phyloP scores from a whole-genome alignment of 2,329 filamentous ascomycete species.

The Ceratocystis cacaofunesta region DNA sequence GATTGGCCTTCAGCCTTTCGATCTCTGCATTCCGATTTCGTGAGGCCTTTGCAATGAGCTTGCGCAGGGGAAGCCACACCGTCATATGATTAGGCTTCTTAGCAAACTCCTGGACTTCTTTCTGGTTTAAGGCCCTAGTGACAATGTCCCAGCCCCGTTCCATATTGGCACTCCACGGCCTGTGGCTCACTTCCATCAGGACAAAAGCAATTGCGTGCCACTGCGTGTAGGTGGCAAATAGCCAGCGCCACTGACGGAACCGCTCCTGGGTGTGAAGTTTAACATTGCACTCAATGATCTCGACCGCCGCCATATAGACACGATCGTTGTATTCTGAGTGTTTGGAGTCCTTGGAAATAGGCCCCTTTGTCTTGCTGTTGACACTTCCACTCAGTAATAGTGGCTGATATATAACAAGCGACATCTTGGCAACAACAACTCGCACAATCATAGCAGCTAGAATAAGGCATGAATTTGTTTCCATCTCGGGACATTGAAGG shows the following conservation, averaged over 20 bases:
- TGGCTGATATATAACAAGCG: conserved; percentile 62
- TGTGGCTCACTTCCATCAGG: conserved; percentile 32
- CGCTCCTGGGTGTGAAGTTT: conserved; percentile 46
- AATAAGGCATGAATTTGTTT: conserved; percentile 43
- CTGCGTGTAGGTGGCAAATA: conserved; percentile 36
- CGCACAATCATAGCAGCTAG: conserved; percentile 52
- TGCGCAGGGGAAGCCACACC: conserved; percentile 40
- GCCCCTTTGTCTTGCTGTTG: conserved; percentile 32
- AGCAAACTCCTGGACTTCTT: conserved; percentile 30
- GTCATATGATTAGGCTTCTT: conserved; percentile 33
- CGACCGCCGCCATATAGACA: conserved; percentile 56
- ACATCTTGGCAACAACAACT: conserved; percentile 64
- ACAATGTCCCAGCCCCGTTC: conserved; percentile 37
- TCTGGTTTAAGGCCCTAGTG: conserved; percentile 26
- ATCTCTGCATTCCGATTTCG: conserved; percentile 39
- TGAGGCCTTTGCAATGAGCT: conserved; percentile 37
- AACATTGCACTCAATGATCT: conserved; percentile 56
- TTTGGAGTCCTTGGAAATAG: not conserved
- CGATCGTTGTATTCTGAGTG: conserved; percentile 44
- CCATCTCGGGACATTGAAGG: conserved; percentile 35
- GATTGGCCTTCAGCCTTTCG: conserved; percentile 32
- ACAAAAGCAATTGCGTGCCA: conserved; percentile 38
- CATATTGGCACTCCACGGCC: conserved; percentile 35
- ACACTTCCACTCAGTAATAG: conserved; percentile 46
- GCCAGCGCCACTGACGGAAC: conserved; percentile 33